These are phyloP conservation scores for Aspergillus neoniger DNA, from an alignment of 2,329 filamentous ascomycete species.

Conservation along the genomic window DNA sequence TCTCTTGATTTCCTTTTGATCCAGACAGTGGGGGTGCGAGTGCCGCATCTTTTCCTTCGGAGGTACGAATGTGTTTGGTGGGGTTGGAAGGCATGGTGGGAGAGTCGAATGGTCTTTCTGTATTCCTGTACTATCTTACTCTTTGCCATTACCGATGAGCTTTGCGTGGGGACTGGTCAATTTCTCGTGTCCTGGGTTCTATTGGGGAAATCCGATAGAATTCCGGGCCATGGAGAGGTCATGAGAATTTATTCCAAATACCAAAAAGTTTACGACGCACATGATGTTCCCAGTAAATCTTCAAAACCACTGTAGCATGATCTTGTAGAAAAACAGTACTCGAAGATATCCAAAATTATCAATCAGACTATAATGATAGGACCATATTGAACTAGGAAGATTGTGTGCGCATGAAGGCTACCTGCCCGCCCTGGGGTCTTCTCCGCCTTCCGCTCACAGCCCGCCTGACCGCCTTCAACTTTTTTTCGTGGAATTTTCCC, in stretches of 20 bases:
- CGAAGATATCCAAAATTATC: not conserved
- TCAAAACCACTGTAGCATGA: not conserved
- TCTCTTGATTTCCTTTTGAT: conserved; percentile 16
- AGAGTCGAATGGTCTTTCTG: conserved; percentile 11
- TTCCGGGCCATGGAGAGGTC: conserved; percentile 40
- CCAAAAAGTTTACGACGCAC: conserved; percentile 29
- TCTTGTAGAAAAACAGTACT: not conserved
- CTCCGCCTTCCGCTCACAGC: conserved; percentile 26
- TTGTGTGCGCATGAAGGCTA: not conserved
- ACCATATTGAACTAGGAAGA: too few species aligned
- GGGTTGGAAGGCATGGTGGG: conserved; percentile 35
- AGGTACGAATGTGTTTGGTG: conserved; percentile 37
- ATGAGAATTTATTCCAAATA: conserved; percentile 37
- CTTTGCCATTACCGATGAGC: conserved; percentile 21
- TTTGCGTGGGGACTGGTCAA: conserved; percentile 42
- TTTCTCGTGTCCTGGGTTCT: conserved; percentile 25
- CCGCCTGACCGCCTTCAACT: conserved; percentile 28
- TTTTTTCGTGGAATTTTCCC: conserved; percentile 30
- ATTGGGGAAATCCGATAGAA: conserved; percentile 17
- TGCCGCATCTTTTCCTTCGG: conserved; percentile 25
- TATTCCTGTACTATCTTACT: conserved; percentile 20
- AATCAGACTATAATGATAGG: too few species aligned
- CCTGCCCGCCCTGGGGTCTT: not conserved
- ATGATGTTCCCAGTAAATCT: not conserved
- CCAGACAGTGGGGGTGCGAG: conserved; percentile 24